Evolutionary conservation across 352 stramenopile species (phyloP).

Genomic region (Phytophthora crassamura): DNA sequence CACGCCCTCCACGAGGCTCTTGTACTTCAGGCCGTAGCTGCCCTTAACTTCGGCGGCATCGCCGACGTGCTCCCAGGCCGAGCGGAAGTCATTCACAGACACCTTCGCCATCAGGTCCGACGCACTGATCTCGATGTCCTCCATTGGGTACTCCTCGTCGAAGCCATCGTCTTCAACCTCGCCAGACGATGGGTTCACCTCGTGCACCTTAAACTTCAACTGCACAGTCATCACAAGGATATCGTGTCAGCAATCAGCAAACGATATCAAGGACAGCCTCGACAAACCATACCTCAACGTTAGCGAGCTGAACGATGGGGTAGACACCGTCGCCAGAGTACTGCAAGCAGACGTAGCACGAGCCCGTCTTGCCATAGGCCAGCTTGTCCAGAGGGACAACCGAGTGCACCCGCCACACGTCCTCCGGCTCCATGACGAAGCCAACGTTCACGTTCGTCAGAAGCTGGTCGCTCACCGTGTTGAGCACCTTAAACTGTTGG

Average conservation of each 20-base stretch:
- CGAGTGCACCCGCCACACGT: slow-evolving; percentile 93
- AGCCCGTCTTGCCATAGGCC: slow-evolving; percentile 94
- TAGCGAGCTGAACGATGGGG: slow-evolving; percentile 91
- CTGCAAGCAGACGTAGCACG: slow-evolving; percentile 95
- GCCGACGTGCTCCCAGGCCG: slow-evolving; percentile 95
- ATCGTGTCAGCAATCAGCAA: slow-evolving; percentile 5
- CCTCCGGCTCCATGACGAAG: slow-evolving; percentile 90
- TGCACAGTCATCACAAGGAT: slow-evolving; percentile 29
- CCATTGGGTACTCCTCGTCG: slow-evolving; percentile 98
- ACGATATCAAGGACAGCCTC: not conserved
- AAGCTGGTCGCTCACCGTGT: slow-evolving; percentile 99
- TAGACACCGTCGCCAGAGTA: slow-evolving; percentile 79
- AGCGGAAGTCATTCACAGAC: slow-evolving; percentile 95
- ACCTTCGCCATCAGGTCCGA: slow-evolving; percentile 99
- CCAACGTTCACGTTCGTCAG: slow-evolving; percentile 95
- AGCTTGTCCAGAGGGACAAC: slow-evolving; percentile 90
- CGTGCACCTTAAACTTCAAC: slow-evolving; percentile 96
- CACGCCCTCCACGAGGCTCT: slow-evolving; percentile 96
- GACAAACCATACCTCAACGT: slow-evolving; percentile 73
- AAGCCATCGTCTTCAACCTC: slow-evolving; percentile 92
- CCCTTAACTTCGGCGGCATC: slow-evolving; percentile 96
- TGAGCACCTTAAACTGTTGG: slow-evolving; percentile 97
- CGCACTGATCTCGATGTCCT: slow-evolving; percentile 95
- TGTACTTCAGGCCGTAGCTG: slow-evolving; percentile 97
- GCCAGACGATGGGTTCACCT: slow-evolving; percentile 95